Conservation (phyloP, 352 stramenopile genomes). For the Phytophthora uliginosa region DNA sequence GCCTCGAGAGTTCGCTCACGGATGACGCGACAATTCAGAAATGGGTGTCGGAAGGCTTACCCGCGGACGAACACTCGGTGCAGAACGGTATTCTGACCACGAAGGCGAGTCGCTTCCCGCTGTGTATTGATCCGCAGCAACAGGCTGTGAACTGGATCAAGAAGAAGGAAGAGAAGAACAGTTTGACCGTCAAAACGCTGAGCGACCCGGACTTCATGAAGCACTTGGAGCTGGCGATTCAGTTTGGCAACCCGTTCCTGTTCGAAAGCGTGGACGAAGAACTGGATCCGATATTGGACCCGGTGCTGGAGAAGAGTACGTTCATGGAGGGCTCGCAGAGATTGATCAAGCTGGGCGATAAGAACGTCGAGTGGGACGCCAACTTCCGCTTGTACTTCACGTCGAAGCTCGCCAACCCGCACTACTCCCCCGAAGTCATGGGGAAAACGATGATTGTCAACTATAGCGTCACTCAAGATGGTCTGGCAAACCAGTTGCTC, state of each 20-base stretch:
- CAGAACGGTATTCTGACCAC: conserved; percentile 97
- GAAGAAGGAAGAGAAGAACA: conserved; percentile 95
- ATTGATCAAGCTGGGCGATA: conserved; percentile 95
- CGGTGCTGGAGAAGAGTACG: conserved; percentile 94
- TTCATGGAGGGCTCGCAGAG: conserved; percentile 92
- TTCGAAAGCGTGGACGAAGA: conserved; percentile 97
- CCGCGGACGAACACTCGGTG: conserved; percentile 95
- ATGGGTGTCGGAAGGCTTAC: conserved; percentile 95
- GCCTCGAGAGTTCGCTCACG: conserved; percentile 92
- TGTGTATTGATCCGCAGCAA: conserved; percentile 97
- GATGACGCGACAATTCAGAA: conserved; percentile 95
- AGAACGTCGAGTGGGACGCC: conserved; percentile 95
- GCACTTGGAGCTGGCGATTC: conserved; percentile 94
- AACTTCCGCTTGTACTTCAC: conserved; percentile 96
- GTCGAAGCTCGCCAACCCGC: conserved; percentile 95
- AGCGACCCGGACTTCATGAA: conserved; percentile 97
- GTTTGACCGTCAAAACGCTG: conserved; percentile 95
- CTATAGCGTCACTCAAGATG: conserved; percentile 95
- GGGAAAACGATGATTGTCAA: conserved; percentile 98
- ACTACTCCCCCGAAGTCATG: conserved; percentile 97
- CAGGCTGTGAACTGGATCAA: conserved; percentile 98
- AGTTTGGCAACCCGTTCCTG: conserved; percentile 96
- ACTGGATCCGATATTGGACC: conserved; percentile 96
- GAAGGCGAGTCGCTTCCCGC: conserved; percentile 93
- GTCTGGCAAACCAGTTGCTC: conserved; percentile 94